Evolutionary conservation across 257 asterid species (phyloP).

Genomic region (Nicotiana sylvestris): DNA sequence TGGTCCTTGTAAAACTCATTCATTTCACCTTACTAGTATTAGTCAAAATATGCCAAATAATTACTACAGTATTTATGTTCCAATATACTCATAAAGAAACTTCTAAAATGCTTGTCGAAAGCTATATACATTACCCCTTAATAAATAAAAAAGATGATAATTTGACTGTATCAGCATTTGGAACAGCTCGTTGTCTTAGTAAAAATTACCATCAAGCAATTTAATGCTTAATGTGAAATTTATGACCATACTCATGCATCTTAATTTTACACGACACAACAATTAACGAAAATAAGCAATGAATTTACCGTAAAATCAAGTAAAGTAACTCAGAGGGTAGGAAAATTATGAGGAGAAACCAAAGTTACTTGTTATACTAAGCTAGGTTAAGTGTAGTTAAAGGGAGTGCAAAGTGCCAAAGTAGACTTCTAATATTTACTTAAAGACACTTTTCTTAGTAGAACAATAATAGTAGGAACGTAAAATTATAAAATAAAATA

Average conservation of each 20-base stretch:
- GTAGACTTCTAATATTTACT: constrained; percentile 9
- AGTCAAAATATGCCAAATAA: background rate
- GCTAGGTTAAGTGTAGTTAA: constrained; percentile 10
- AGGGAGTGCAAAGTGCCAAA: constrained; percentile 5
- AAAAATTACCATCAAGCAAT: background rate
- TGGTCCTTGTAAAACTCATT: background rate
- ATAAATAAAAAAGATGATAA: background rate
- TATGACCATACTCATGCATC: background rate
- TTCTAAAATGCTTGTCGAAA: background rate
- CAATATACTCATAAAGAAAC: background rate
- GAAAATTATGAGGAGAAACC: background rate
- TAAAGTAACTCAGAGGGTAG: background rate
- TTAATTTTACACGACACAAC: background rate
- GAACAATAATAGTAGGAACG: background rate
- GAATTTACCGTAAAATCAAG: background rate
- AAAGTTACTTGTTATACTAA: background rate
- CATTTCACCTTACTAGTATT: constrained; percentile 2
- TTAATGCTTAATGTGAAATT: constrained; percentile 9
- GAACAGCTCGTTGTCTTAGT: background rate
- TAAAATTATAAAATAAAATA: background rate
- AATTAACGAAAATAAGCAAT: background rate
- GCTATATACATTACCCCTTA: constrained; percentile 3
- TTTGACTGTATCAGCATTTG: background rate
- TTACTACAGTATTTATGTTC: background rate
- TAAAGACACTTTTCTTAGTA: background rate